Evolutionary conservation across 2,329 filamentous ascomycete genomes (phyloP), one percentile per base, ranked within the genome.

Genomic region (Ophiostoma australiae): DNA sequence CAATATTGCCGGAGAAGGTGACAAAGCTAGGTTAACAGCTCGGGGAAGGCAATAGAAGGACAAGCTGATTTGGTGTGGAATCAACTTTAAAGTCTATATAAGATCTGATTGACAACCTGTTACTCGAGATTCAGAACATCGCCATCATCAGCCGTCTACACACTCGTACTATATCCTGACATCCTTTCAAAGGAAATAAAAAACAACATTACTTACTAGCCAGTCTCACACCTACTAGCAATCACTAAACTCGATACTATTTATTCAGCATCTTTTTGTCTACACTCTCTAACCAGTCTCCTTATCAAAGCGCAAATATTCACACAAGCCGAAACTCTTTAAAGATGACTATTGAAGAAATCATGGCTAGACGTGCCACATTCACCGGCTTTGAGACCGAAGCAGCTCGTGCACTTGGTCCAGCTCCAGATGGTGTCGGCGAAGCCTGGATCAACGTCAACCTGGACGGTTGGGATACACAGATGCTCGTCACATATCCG

Each of bases 401-500:
- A n/a, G 44, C 44, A 52, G 44, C 44, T 6, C 44, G 8, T 52
- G 44, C 44, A 6, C 44, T 52, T 6, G 44, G 17, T 17, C 15
- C 44, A 7, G 15, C 44, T 3, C 67, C 67, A 27, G 67, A 55
- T 15, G 68, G 68, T n/a, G 39, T 69, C 31, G 17, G 44, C 27
- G 68, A 69, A 27, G 31, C 68, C 48, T 69, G n/a, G 48, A 23
- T 69, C 35, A 52, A 61, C 23, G 55, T 69, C 27, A 20, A 23
- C 15, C 35, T 61, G 48, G 44, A 31, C 33, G 68, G 68, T n/a
- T 69, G 27, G 17, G 10, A 11, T 11, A 55, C 23, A 31, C 65
- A 39, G 15, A 67, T 67, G 39, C 39, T 41, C 10, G 39, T 41
- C 39, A 41, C 39, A 41, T 41, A 39, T 17, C 31, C 35, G 20